Evolutionary conservation across 2,329 filamentous ascomycete species (phyloP).

Genomic region (Diaporthe aspalathi): DNA sequence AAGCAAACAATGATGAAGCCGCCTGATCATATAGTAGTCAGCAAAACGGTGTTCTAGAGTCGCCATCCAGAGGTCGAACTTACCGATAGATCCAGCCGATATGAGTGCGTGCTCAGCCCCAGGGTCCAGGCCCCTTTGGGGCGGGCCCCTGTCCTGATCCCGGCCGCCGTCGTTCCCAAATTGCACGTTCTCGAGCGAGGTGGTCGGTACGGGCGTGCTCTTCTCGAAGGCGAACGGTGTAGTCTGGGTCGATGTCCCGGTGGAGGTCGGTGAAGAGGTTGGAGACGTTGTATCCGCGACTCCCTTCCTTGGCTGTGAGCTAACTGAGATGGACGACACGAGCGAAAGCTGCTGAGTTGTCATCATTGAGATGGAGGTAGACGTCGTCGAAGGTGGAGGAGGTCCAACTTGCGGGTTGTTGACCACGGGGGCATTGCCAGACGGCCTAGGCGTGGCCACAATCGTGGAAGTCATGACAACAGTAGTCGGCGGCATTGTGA

Average conservation of each 20-base stretch:
- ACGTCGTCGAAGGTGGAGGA: constrained; percentile 27
- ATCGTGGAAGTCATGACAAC: constrained; percentile 39
- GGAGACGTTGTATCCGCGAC: constrained; percentile 15
- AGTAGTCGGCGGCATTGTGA: constrained; percentile 34
- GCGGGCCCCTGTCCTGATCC: constrained; percentile 4
- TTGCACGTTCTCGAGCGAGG: constrained; percentile 33
- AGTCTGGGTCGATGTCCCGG: not conserved
- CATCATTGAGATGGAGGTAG: constrained; percentile 38
- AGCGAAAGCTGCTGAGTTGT: constrained; percentile 24
- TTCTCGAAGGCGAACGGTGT: constrained; percentile 33
- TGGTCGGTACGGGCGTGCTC: constrained; percentile 24
- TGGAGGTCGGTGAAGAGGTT: constrained; percentile 16
- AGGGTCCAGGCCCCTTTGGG: constrained; percentile 40
- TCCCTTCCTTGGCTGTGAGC: constrained; percentile 33
- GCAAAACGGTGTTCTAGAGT: not conserved
- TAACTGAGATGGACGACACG: constrained; percentile 11
- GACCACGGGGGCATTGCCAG: not conserved
- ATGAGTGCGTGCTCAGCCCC: constrained; percentile 48
- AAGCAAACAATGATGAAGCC: constrained; percentile 59
- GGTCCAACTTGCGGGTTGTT: constrained; percentile 19
- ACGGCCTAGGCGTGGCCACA: constrained; percentile 27
- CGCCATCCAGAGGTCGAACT: constrained; percentile 2
- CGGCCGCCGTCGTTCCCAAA: constrained; percentile 22
- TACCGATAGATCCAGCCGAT: constrained; percentile 51
- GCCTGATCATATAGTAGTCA: constrained; percentile 46